Conservation (phyloP, 176 grass and related monocot species). For the Phoenix dactylifera region DNA sequence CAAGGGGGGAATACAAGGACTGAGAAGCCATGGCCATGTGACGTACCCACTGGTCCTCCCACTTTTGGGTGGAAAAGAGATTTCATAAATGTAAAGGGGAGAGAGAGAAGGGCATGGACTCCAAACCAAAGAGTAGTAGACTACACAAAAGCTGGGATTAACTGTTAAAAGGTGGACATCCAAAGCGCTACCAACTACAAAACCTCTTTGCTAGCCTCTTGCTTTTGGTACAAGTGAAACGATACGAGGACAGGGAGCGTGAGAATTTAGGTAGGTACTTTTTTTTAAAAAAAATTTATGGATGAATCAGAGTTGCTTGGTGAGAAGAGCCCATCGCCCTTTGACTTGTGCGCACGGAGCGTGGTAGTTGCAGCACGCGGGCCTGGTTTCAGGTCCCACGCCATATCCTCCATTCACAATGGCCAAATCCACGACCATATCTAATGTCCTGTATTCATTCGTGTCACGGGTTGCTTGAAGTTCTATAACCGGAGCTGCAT, state of each 20-base stretch:
- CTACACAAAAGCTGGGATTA: too few relatives aligned
- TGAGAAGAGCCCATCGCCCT: not conserved
- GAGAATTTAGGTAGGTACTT: too few relatives aligned
- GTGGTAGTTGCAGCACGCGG: constrained; percentile 1
- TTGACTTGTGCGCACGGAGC: constrained; percentile 1
- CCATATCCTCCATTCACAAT: too few relatives aligned
- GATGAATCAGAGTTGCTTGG: too few relatives aligned
- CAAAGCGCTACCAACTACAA: constrained; percentile 13
- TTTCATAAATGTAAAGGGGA: not conserved
- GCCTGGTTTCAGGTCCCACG: not conserved
- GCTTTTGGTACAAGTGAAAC: constrained; percentile 8
- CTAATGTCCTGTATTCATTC: too few relatives aligned
- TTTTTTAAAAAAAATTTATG: too few relatives aligned
- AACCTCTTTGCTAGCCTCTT: constrained; percentile 9
- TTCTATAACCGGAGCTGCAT: too few relatives aligned
- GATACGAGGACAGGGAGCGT: not conserved
- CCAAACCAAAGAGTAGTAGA: not conserved
- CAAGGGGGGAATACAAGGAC: too few relatives aligned
- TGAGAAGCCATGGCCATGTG: not conserved
- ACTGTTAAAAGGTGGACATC: not conserved
- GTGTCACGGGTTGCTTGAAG: too few relatives aligned
- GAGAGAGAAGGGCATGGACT: not conserved
- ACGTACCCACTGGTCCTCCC: not conserved
- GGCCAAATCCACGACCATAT: too few relatives aligned
- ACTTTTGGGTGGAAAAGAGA: not conserved